Conservation (phyloP, 2,329 filamentous ascomycete species). For the Chaetomiaceae sp. region DNA sequence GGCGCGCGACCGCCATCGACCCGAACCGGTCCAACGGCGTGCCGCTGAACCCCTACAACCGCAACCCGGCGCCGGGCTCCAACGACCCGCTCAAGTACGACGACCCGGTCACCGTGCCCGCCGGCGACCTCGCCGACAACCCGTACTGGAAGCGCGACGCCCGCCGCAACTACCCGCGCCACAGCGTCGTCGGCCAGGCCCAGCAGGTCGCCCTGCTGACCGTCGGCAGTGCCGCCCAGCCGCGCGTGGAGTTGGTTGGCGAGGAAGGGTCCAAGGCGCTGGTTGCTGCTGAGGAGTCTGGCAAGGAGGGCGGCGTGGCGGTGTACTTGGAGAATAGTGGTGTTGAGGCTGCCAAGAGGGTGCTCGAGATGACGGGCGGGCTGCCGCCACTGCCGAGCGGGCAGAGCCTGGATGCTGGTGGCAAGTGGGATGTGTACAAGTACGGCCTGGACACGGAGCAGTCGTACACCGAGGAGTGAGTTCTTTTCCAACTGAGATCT, state of each 20-base stretch:
- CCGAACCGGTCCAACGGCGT: conserved; percentile 84
- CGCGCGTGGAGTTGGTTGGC: conserved; percentile 74
- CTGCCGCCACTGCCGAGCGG: conserved; percentile 82
- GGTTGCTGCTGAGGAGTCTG: conserved; percentile 68
- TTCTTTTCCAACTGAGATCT: background rate
- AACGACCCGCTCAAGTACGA: conserved; percentile 66
- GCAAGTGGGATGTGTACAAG: conserved; percentile 60
- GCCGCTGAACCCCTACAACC: conserved; percentile 87
- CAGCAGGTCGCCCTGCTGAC: conserved; percentile 80
- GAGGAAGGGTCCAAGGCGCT: conserved; percentile 58
- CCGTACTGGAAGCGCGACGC: conserved; percentile 93
- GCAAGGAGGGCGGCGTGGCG: conserved; percentile 61
- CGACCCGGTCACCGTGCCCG: conserved; percentile 78
- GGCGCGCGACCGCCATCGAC: conserved; percentile 72
- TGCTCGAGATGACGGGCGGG: conserved; percentile 60
- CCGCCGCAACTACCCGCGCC: conserved; percentile 73
- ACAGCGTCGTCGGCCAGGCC: conserved; percentile 73
- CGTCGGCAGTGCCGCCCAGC: conserved; percentile 73
- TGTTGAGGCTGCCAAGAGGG: conserved; percentile 42
- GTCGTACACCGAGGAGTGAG: conserved; percentile 65
- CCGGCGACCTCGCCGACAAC: conserved; percentile 83
- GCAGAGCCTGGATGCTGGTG: conserved; percentile 47
- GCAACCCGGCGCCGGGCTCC: conserved; percentile 73
- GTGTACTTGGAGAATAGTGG: conserved; percentile 60
- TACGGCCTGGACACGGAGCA: conserved; percentile 60